Conservation (phyloP, 768 basidiomycete genomes). For the Lactarius akahatsu region DNA sequence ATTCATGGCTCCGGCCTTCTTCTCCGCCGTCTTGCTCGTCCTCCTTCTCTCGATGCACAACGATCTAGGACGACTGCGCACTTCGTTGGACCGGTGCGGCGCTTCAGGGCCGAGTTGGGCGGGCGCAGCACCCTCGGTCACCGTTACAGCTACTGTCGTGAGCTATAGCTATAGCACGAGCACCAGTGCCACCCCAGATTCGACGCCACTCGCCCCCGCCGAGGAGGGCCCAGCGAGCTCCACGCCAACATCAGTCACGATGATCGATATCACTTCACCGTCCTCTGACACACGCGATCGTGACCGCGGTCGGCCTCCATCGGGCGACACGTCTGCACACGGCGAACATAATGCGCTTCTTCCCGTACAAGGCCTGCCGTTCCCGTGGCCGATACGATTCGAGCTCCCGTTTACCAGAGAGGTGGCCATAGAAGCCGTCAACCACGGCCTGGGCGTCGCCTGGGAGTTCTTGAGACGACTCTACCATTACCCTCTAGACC, state of each 20-base stretch:
- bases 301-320: slow-evolving; percentile 28
- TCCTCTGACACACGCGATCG: slow-evolving; percentile 28
- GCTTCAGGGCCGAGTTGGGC: slow-evolving; percentile 21
- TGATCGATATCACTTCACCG: slow-evolving; percentile 26
- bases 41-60: slow-evolving; percentile 33
- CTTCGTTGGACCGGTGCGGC: slow-evolving; percentile 34
- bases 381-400: slow-evolving; percentile 33
- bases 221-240: background rate
- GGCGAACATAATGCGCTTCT: slow-evolving; percentile 25
- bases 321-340: slow-evolving; percentile 33
- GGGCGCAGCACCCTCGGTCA: slow-evolving; percentile 29
- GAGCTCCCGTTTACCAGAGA: slow-evolving; percentile 39
- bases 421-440: slow-evolving; percentile 37
- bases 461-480: slow-evolving; percentile 51
- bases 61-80: slow-evolving; percentile 35
- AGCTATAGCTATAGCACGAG: background rate
- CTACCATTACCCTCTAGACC: slow-evolving; percentile 59
- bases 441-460: slow-evolving; percentile 41
- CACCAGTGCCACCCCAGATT: background rate
- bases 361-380: slow-evolving; percentile 36
- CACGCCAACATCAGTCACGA: slow-evolving; percentile 13
- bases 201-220: background rate
- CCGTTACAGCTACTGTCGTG: slow-evolving; percentile 44
- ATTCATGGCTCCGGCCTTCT: slow-evolving; percentile 31
- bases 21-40: slow-evolving; percentile 35